Conservation (phyloP, 768 basidiomycete genomes). For the Amanita exitialis region DNA sequence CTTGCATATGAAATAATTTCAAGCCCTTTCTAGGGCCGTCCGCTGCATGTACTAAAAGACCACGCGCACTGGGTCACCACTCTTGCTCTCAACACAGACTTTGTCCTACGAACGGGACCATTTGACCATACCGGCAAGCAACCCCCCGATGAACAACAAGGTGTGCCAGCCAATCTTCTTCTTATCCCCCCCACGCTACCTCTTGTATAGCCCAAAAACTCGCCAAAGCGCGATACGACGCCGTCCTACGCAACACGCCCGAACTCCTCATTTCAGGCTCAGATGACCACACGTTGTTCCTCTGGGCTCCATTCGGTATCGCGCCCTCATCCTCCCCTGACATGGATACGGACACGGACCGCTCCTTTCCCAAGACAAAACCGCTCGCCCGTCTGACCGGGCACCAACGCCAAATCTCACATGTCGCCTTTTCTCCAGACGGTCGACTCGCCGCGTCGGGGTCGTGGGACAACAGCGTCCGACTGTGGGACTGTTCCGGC, state of each 20-base stretch:
- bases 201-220: constrained; percentile 53
- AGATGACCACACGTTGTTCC: constrained; percentile 95
- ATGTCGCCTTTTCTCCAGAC: constrained; percentile 92
- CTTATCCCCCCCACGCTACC: background rate
- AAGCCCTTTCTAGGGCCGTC: constrained; percentile 50
- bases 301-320: constrained; percentile 79
- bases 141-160: constrained; percentile 75
- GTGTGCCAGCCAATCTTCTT: constrained; percentile 24
- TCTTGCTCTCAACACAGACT: constrained; percentile 90
- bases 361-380: constrained; percentile 15
- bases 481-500: constrained; percentile 66
- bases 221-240: constrained; percentile 72
- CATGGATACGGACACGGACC: constrained; percentile 10
- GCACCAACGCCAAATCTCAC: constrained; percentile 90
- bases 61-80: constrained; percentile 99
- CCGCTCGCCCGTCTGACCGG: constrained; percentile 72
- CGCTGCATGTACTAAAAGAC: constrained; percentile 79
- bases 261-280: constrained; percentile 93
- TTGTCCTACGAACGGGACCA: constrained; percentile 88
- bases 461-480: constrained; percentile 84
- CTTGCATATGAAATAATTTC: background rate
- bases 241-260: constrained; percentile 50
- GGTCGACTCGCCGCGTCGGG: constrained; percentile 88
- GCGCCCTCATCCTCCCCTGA: constrained; percentile 15
- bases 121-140: constrained; percentile 83